Conservation (phyloP, 257 asterid genomes). For the Rauvolfia tetraphylla region DNA sequence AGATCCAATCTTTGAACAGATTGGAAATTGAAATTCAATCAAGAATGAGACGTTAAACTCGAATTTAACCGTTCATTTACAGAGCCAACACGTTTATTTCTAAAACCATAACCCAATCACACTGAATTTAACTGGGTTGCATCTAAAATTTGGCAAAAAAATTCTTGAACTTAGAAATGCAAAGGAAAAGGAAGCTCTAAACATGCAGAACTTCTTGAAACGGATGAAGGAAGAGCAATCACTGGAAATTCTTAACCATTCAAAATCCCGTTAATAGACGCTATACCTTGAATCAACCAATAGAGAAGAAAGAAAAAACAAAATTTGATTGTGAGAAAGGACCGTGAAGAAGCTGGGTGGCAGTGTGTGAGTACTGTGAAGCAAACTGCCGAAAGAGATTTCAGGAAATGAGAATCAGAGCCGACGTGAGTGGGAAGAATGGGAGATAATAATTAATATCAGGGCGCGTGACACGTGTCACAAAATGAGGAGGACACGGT, state of each 20-base stretch:
- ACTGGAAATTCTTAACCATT: neutral
- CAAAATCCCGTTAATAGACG: neutral
- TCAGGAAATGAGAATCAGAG: slow-evolving; percentile 4
- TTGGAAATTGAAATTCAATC: neutral
- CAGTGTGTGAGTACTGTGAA: neutral
- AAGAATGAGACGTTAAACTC: neutral
- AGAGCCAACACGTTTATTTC: slow-evolving; percentile 2
- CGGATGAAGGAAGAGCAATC: neutral
- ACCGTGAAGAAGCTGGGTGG: slow-evolving; percentile 7
- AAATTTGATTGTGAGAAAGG: neutral
- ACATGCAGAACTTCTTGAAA: neutral
- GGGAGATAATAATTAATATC: slow-evolving; percentile 11
- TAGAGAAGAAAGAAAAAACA: neutral
- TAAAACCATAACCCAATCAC: neutral
- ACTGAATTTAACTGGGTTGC: slow-evolving; percentile 9
- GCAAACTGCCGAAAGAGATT: neutral
- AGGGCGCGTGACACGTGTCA: slow-evolving; percentile 1
- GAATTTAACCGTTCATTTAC: neutral
- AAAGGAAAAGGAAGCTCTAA: neutral
- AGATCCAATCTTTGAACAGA: neutral
- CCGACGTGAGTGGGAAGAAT: slow-evolving; percentile 13
- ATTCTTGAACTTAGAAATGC: neutral
- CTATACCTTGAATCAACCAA: slow-evolving; percentile 7
- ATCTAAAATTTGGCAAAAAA: neutral
- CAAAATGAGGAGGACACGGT: neutral